These are phyloP conservation scores for Neurospora sp. DNA, from an alignment of 495 filamentous ascomycete species.

Conservation along the genomic window DNA sequence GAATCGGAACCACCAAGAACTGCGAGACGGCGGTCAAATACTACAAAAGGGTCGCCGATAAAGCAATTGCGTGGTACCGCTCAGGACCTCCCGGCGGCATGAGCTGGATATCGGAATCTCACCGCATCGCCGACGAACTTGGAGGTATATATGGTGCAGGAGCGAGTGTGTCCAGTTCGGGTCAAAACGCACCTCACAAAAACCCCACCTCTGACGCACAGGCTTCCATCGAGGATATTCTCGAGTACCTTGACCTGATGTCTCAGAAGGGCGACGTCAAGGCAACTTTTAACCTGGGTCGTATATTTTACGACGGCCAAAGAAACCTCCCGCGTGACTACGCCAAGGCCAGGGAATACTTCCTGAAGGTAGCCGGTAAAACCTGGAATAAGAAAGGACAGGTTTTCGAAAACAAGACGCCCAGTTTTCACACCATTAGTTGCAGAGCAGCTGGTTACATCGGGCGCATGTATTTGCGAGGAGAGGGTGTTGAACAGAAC, in stretches of 20 bases:
- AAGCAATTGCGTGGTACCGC: slow-evolving; percentile 74
- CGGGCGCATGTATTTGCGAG: slow-evolving; percentile 85
- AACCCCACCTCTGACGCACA: slow-evolving; percentile 61
- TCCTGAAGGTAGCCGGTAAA: slow-evolving; percentile 66
- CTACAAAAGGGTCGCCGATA: slow-evolving; percentile 91
- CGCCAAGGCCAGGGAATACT: slow-evolving; percentile 67
- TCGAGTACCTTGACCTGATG: slow-evolving; percentile 92
- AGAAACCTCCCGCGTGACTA: slow-evolving; percentile 64
- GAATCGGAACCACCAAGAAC: slow-evolving; percentile 73
- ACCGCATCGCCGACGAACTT: slow-evolving; percentile 74
- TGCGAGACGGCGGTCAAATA: slow-evolving; percentile 79
- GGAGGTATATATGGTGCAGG: slow-evolving; percentile 94
- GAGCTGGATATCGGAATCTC: slow-evolving; percentile 61
- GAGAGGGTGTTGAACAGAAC: slow-evolving; percentile 78
- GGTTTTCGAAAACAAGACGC: slow-evolving; percentile 33
- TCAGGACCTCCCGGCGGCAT: slow-evolving; percentile 88
- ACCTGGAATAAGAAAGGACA: slow-evolving; percentile 65
- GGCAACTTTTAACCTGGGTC: slow-evolving; percentile 79
- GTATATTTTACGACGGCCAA: slow-evolving; percentile 84
- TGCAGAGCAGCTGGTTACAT: slow-evolving; percentile 86
- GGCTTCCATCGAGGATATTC: slow-evolving; percentile 80
- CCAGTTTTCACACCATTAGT: slow-evolving; percentile 66
- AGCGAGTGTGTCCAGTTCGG: slow-evolving; percentile 82
- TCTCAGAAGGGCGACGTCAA: slow-evolving; percentile 88
- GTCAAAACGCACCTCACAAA: slow-evolving; percentile 67